Evolutionary conservation across 768 basidiomycete genomes (phyloP), one percentile per base, ranked within the genome.

Genomic region (Daedalea quercina): DNA sequence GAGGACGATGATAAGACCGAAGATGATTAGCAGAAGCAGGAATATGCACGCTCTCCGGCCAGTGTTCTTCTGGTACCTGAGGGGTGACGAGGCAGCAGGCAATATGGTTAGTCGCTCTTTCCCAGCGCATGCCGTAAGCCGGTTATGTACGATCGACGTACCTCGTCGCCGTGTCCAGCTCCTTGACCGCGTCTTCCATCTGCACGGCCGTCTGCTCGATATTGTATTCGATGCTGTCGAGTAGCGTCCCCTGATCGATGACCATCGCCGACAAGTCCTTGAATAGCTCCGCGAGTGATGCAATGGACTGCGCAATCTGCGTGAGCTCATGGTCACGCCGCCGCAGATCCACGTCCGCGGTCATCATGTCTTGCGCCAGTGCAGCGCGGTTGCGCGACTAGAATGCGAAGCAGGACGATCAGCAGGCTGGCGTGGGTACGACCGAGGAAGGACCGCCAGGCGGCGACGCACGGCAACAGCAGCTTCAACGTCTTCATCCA

Each of bases 211-310:
- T 90, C 67, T 90, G 86, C 68, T 97, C 93, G 49, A 99, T 89
- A 66, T 99, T 99, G 71, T 92, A 99, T 69, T 99, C 96, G 52
- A 98, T 80, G 34, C 91, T 93, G 70, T 98, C 96, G 51, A 98
- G 77, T 28, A 99, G 79, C 25, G 95, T 97, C 25, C 96, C 96
- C 64, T 99, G 96, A 70, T 98, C 96, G 57, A 98, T 97, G 54
- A 99, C 92, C 51, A 99, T 81, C 33, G 79, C 79, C 13, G 88
- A 89, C 44, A 99, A 76, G 65, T 99, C 96, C 63, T 95, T 93
- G 79, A 99, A 99, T 47, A 99, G 78, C 63, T 95, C 95, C 1
- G 94, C 94, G 25, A 99, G 78, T 42, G 83, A 81, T 40, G 88
- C 81, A 60, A 99, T 99, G 20, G 88, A 93, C 59, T 87, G 85